These are phyloP conservation scores for Lodderomyces beijingensis DNA, from an alignment of 1,139 yeast genomes.

Conservation along the genomic window DNA sequence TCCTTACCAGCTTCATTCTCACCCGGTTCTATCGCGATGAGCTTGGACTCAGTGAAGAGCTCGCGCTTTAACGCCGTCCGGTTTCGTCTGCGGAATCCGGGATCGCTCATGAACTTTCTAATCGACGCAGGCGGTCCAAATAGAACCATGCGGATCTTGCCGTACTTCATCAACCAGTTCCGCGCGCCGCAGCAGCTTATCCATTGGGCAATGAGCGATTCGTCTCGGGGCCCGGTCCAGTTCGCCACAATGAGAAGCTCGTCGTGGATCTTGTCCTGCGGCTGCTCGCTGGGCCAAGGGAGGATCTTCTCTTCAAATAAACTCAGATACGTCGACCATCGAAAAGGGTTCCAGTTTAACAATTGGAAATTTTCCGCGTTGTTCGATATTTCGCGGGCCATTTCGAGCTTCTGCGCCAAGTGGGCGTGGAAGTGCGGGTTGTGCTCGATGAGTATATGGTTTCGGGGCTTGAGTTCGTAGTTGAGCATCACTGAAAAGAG, in stretches of 20 bases:
- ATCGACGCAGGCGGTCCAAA: constrained; percentile 61
- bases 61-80: constrained; percentile 61
- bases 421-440: constrained; percentile 32
- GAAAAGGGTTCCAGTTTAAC: constrained; percentile 49
- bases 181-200: constrained; percentile 61
- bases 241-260: constrained; percentile 64
- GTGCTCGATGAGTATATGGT: constrained; percentile 57
- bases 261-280: constrained; percentile 51
- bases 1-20: constrained; percentile 29
- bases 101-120: constrained; percentile 52
- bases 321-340: constrained; percentile 54
- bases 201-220: constrained; percentile 74
- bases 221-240: constrained; percentile 53
- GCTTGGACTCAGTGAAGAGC: constrained; percentile 48
- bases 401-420: constrained; percentile 24
- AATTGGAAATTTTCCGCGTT: constrained; percentile 28
- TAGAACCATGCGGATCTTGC: constrained; percentile 66
- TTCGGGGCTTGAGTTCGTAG: constrained; percentile 52
- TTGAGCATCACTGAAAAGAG: constrained; percentile 52
- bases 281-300: constrained; percentile 30
- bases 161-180: constrained; percentile 75
- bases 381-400: constrained; percentile 19
- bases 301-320: constrained; percentile 17
- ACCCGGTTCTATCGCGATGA: constrained; percentile 37
- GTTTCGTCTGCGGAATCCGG: constrained; percentile 44